Evolutionary conservation across 192 early-diverging fungal genomes (phyloP), one percentile per base, ranked within the genome.

Genomic region (Cladochytrium replicatum): DNA sequence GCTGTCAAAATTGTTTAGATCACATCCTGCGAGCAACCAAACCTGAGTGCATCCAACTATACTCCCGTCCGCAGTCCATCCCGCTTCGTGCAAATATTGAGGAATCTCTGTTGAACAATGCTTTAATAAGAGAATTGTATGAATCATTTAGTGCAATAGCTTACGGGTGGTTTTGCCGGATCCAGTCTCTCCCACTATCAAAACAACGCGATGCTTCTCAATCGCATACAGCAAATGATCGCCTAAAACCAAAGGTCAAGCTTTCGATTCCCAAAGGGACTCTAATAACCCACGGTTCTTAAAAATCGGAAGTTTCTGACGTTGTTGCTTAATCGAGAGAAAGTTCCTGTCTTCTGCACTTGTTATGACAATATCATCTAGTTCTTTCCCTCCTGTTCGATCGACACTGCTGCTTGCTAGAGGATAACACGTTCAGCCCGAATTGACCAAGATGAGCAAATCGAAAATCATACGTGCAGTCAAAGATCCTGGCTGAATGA

Each of bases 161-260:
- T 40, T 75, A 85, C 83, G 86, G 29, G 86, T 89, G 2, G 86
- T 83, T 62, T 89, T 89, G 32, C 86, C 86, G 17, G 72, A 86
- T 13, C 86, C 86, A 7, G 86, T 89, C 48, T 83, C 75, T 2
- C 84, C 86, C 9, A 87, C 78, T 21, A 89, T 66, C 28, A 89
- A 69, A 0, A 76, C 64, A n/a, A 81, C 78, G 42, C 83, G 83
- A 46, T 78, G 69, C 13, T 60, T 74, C 41, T 84, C 83, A 0
- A 86, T 43, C 5, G 83, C 47, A 54, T 83, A 86, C 21, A 86
- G 50, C 17, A 89, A 28, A 34, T 83, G 72, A 23, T 56, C 67
- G 7, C 80, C n/a, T n/a, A n/a, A n/a, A n/a, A n/a, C n/a, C n/a
- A n/a, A n/a, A n/a, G n/a, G n/a, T n/a, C n/a, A n/a, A n/a, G n/a